phyloP scores from a whole-genome alignment of 768 basidiomycete species.

The Grammothele lineata region DNA sequence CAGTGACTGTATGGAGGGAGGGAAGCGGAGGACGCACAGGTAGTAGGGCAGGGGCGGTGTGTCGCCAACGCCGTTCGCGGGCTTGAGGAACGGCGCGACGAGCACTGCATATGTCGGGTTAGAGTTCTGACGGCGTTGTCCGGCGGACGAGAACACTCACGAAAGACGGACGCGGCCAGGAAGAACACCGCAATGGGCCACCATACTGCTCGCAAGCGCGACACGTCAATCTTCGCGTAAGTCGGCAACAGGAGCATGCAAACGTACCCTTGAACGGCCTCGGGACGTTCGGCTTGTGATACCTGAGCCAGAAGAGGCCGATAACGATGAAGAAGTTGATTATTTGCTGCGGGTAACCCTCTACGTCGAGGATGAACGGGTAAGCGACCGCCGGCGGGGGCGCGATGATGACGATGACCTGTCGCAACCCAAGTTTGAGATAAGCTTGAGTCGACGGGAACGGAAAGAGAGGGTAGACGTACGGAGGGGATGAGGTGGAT shows the following conservation, averaged over 20 bases:
- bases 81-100: constrained; percentile 50
- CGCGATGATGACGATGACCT: constrained; percentile 50
- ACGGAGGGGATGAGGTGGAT: constrained; percentile 53
- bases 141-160: constrained; percentile 30
- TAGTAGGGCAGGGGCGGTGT: constrained; percentile 60
- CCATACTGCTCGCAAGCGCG: constrained; percentile 39
- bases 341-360: constrained; percentile 50
- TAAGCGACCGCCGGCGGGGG: constrained; percentile 52
- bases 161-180: constrained; percentile 45
- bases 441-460: too few relatives aligned
- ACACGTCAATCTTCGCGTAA: too few relatives aligned
- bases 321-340: constrained; percentile 52
- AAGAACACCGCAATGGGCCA: constrained; percentile 52
- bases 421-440: too few relatives aligned
- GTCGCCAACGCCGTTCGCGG: constrained; percentile 51
- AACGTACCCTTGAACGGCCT: constrained; percentile 52
- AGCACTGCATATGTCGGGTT: constrained; percentile 31
- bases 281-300: constrained; percentile 39
- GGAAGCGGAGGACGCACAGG: constrained; percentile 24
- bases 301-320: constrained; percentile 56
- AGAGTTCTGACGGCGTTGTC: background rate
- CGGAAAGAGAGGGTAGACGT: constrained; percentile 8
- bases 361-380: constrained; percentile 58
- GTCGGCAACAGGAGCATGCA: too few relatives aligned
- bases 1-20: background rate